These are phyloP conservation scores for Salvia rosmarinus DNA, from an alignment of 257 asterid species.

Conservation along the genomic window DNA sequence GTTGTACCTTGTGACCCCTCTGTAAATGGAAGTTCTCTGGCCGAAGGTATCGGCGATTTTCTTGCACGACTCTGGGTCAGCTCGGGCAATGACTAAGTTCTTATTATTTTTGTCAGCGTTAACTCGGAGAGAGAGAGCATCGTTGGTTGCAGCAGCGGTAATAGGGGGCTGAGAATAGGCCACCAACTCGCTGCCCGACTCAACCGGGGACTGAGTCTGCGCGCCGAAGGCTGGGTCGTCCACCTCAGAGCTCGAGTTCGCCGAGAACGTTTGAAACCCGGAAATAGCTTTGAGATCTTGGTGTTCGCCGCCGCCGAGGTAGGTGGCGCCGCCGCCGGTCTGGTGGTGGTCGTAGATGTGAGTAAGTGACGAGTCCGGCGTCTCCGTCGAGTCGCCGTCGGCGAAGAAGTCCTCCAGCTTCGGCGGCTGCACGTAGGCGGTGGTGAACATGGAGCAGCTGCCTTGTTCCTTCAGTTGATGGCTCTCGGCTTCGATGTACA, in stretches of 20 bases:
- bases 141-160: conserved; percentile 22
- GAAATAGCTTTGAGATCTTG: conserved; percentile 61
- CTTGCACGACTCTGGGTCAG: conserved; percentile 57
- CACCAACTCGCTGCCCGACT: conserved; percentile 66
- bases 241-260: conserved; percentile 86
- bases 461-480: conserved; percentile 34
- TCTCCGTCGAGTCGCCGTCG: conserved; percentile 77
- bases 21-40: conserved; percentile 89
- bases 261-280: conserved; percentile 71
- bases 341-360: conserved; percentile 67
- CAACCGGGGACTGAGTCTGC: conserved; percentile 60
- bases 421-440: conserved; percentile 68
- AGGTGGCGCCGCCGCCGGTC: conserved; percentile 38
- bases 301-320: conserved; percentile 46
- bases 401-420: conserved; percentile 85
- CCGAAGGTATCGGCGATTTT: conserved; percentile 82
- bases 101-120: conserved; percentile 37
- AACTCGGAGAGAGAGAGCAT: conserved; percentile 58
- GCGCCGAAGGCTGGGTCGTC: conserved; percentile 71
- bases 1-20: conserved; percentile 89
- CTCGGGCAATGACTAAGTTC: conserved; percentile 49
- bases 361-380: conserved; percentile 71
- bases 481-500: conserved; percentile 46
- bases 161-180: conserved; percentile 49
- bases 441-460: conserved; percentile 39